These are phyloP conservation scores for Gossypium stocksii DNA, from an alignment of 345 rosid genomes.

Conservation along the genomic window DNA sequence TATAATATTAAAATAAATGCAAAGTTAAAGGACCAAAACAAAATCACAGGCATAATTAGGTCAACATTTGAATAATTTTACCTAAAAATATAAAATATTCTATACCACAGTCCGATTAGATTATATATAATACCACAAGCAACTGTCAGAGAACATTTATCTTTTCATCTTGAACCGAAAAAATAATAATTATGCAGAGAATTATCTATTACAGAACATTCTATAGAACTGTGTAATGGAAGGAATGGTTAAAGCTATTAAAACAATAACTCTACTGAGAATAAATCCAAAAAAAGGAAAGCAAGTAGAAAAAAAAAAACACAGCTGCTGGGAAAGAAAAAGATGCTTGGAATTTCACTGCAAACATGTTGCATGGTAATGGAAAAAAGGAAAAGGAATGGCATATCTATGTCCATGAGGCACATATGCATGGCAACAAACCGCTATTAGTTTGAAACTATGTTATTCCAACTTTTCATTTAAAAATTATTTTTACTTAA, in stretches of 20 bases:
- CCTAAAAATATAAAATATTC: too few relatives aligned
- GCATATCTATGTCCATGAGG: slow-evolving; percentile 28
- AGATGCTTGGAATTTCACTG: slow-evolving; percentile 31
- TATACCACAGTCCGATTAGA: too few relatives aligned
- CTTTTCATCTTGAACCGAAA: too few relatives aligned
- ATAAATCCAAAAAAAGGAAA: background rate
- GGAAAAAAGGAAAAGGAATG: slow-evolving; percentile 28
- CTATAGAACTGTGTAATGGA: background rate
- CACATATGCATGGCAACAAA: slow-evolving; percentile 18
- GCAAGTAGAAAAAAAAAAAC: background rate
- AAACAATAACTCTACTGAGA: slow-evolving; percentile 13
- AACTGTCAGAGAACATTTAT: too few relatives aligned
- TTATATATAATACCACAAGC: too few relatives aligned
- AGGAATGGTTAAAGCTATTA: background rate
- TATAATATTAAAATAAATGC: too few relatives aligned
- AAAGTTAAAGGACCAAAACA: too few relatives aligned
- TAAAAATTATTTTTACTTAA: too few relatives aligned
- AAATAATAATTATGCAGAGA: too few relatives aligned
- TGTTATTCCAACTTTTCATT: background rate
- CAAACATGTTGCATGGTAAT: slow-evolving; percentile 18
- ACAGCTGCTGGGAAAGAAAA: slow-evolving; percentile 17
- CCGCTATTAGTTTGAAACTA: background rate
- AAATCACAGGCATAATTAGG: too few relatives aligned
- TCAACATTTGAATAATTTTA: too few relatives aligned
- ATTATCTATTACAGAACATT: too few relatives aligned